These are phyloP conservation scores for Hippophae gyantsensis DNA, from an alignment of 306 rosid genomes.

Conservation along the genomic window DNA sequence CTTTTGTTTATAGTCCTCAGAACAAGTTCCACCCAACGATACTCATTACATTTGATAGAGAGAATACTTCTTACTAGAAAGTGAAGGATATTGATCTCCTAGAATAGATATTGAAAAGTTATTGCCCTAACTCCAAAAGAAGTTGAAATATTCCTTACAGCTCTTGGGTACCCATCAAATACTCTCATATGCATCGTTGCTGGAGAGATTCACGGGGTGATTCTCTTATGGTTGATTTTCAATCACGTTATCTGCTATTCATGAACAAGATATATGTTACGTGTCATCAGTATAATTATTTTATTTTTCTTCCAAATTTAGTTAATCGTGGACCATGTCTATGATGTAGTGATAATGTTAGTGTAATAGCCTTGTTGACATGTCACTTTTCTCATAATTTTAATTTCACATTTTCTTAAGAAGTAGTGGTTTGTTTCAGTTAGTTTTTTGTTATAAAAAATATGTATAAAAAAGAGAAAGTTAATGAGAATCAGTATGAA, in stretches of 20 bases:
- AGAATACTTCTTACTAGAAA: constrained; percentile 62
- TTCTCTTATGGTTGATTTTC: constrained; percentile 67
- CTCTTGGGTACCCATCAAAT: constrained; percentile 68
- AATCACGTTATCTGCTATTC: constrained; percentile 62
- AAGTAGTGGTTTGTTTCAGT: no score
- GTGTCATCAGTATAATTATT: no score
- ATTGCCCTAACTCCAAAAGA: constrained; percentile 94
- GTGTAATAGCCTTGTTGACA: no score
- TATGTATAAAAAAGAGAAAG: no score
- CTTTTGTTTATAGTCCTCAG: constrained; percentile 7
- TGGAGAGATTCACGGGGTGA: no score
- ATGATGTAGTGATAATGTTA: no score
- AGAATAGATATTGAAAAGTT: constrained; percentile 78
- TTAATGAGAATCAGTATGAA: no score
- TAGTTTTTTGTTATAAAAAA: no score
- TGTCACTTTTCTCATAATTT: no score
- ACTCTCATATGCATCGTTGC: constrained; percentile 85
- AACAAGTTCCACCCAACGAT: constrained; percentile 14
- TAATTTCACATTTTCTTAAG: no score
- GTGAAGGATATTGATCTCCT: constrained; percentile 61
- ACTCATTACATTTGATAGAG: constrained; percentile 34
- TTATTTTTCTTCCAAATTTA: no score
- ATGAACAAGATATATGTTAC: constrained; percentile 40
- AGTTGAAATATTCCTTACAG: constrained; percentile 17
- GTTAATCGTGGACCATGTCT: no score